Evolutionary conservation across 2,329 filamentous ascomycete species (phyloP), one percentile per base, ranked within the genome.

Genomic region (Colletotrichum neosansevieriae): DNA sequence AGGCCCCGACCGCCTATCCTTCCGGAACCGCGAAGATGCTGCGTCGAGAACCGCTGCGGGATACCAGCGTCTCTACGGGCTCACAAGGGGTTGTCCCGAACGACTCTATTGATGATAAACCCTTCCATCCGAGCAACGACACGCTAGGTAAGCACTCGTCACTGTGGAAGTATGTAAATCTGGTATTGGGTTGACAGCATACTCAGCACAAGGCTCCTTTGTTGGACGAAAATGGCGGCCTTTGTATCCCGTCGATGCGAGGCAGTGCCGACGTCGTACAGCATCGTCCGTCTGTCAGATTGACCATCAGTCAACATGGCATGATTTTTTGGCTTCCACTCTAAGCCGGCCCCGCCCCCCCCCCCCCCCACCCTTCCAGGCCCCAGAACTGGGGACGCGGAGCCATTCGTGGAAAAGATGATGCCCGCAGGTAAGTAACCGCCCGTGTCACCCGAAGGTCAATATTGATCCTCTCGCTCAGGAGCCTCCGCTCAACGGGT

Each of bases 341-440:
- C 17, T 9, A 45, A 45, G 6, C 15, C 42, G 15, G n/a, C 10
- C 12, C 36, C 5, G 6, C 6, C 6, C 24, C 24, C 5, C 6
- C 5, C 24, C 29, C 29, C 29, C 6, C 6, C 24, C 24, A 1
- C 6, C 5, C 24, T 6, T 6, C 29, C 29, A 9, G 13, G 58
- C 21, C 65, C 34, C 17, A 42, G 61, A 15, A 12, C 9, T 12
- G 53, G 21, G 6, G 21, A 5, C 42, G 12, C 6, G 6, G 6
- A 12, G 10, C 54, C 24, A 66, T 67, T 67, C 21, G 50, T 57
- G 67, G 63, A 58, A 67, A 50, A 32, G 50, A 58, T 21, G 17
- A 24, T n/a, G 9, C 34, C 38, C 36, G 12, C 54, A 21, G 34
- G 12, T 38, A n/a, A 13, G 29, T 58, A 53, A 38, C 36, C 53